Evolutionary conservation across 768 basidiomycete species (phyloP), one percentile per base, ranked within the genome.

Genomic region (Kwoniella pini): DNA sequence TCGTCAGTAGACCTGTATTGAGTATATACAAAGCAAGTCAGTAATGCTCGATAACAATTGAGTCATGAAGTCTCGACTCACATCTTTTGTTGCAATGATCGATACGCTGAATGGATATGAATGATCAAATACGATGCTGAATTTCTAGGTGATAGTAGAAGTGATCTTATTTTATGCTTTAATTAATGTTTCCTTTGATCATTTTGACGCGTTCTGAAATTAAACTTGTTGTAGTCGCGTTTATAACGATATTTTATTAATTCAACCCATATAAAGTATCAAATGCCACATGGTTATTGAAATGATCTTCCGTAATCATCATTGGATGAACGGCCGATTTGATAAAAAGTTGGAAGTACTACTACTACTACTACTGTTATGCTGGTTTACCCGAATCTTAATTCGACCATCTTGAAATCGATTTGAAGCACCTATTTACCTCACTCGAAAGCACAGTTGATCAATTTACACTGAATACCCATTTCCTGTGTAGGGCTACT

Each of bases 381-480:
- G 48, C 48, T 50, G 48, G 28, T 50, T 50, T 50, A 50, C 48
- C 48, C 48, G 48, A 50, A 19, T 50, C 28, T 28, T 33, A 36
- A 30, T 33, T 31, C 48, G 30, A 42, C 4, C 48, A 31, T 30
- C 48, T 9, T 10, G 4, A 49, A 9, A 13, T 50, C 19, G 6
- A 50, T 13, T 50, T 28, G 19, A 17, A 33, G 9, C 9, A 22
- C 17, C 2, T 12, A 13, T 11, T 24, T 22, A 27, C 45, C 3
- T 26, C 40, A 6, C 40, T 21, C n/a, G n/a, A n/a, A n/a, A n/a
- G n/a, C n/a, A n/a, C n/a, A n/a, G n/a, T n/a, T n/a, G n/a, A n/a
- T n/a, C n/a, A n/a, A n/a, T n/a, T n/a, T n/a, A n/a, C n/a, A n/a
- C n/a, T n/a, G n/a, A n/a, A n/a, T n/a, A n/a, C n/a, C n/a, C n/a